A percentile compares a stretch with the other conserved stretches of the same genome.
phyloP scores from a whole-genome alignment of 2,329 filamentous ascomycete species.

The Blastomyces emzantsi region DNA sequence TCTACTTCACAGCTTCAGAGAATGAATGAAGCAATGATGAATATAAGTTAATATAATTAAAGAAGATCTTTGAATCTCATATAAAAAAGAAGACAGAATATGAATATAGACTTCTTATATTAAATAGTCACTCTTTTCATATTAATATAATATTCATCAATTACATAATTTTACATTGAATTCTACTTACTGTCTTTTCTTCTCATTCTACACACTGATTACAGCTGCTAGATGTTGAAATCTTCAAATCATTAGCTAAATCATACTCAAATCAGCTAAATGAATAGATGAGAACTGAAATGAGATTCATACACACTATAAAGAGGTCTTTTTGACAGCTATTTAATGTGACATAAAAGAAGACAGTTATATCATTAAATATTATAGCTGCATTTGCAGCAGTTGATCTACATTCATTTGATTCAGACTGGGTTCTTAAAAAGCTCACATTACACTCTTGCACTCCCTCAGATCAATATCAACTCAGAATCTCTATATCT shows the following conservation, averaged over 20 bases:
- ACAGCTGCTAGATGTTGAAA: constrained; percentile 11
- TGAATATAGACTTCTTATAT: constrained; percentile 5
- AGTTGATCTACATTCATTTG: constrained; percentile 3
- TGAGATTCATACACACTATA: constrained; percentile 6
- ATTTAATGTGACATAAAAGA: constrained; percentile 2
- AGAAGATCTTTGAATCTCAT: background rate
- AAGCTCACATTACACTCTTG: background rate
- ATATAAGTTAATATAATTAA: no score
- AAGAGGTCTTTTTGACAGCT: constrained; percentile 9
- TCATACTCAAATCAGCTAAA: background rate
- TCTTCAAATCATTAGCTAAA: constrained; percentile 6
- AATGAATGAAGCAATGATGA: no score
- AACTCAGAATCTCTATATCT: background rate
- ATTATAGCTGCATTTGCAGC: constrained; percentile 2
- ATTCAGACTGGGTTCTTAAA: background rate
- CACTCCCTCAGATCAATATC: background rate
- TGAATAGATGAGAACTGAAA: background rate
- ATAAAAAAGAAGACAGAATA: background rate
- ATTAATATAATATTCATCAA: constrained; percentile 10
- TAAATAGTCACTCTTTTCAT: constrained; percentile 8
- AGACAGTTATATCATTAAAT: constrained; percentile 4
- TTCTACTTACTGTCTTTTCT: constrained; percentile 9
- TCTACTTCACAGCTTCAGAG: no score
- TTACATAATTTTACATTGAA: constrained; percentile 6
- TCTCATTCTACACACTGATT: constrained; percentile 10